Percentiles rank a stretch among this genome's conserved stretches.
phyloP scores from a whole-genome alignment of 768 basidiomycete species.

The Calocera viscosa region DNA sequence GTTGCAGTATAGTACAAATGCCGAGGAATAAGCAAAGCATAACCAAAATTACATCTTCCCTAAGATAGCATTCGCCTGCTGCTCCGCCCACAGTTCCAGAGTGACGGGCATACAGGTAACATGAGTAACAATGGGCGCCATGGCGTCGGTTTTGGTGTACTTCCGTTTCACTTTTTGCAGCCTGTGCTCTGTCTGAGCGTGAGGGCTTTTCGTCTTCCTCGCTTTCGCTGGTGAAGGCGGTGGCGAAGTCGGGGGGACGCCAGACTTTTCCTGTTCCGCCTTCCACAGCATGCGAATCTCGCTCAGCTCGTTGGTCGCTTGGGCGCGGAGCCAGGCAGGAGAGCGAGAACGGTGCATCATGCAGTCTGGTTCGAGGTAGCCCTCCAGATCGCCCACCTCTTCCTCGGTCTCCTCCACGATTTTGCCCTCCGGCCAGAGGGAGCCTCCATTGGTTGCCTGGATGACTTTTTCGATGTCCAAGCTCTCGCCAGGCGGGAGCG shows the following conservation, averaged over 20 bases:
- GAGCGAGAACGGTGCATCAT: conserved; percentile 50
- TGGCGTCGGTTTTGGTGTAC: not conserved
- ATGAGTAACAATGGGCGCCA: too few relatives aligned
- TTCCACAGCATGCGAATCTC: conserved; percentile 50
- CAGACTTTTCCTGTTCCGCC: conserved; percentile 2
- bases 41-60: not conserved
- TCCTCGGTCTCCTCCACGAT: conserved; percentile 35
- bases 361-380: conserved; percentile 48
- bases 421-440: conserved; percentile 47
- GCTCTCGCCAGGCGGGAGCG: conserved; percentile 80
- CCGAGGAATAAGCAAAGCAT: not conserved
- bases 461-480: conserved; percentile 58
- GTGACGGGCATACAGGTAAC: not conserved
- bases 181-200: too few relatives aligned
- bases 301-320: conserved; percentile 56
- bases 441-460: conserved; percentile 54
- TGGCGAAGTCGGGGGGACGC: not conserved
- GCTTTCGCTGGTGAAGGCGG: not conserved
- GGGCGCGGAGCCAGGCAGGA: conserved; percentile 60
- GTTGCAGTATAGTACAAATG: not conserved
- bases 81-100: not conserved
- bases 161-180: not conserved
- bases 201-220: not conserved
- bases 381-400: conserved; percentile 32
- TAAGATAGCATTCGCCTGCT: not conserved